Percentiles rank a stretch among this genome's conserved stretches.
Evolutionary conservation across 495 filamentous ascomycete species (phyloP).

Genomic region (Aspergillus incahuasiensis): DNA sequence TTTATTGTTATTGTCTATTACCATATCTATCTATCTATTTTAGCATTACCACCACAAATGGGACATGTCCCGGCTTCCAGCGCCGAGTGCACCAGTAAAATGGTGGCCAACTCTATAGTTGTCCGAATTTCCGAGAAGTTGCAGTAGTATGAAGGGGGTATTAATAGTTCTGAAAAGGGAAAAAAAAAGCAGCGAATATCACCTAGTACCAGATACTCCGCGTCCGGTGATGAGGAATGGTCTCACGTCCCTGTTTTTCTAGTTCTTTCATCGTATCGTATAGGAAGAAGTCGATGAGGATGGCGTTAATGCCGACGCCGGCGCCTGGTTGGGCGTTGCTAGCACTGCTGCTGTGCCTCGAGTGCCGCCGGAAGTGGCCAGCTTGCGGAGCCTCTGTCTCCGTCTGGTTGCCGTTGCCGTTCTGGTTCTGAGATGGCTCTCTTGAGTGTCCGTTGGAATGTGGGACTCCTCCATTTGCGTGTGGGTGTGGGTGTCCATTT

Average conservation of each 20-base stretch:
- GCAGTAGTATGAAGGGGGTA: constrained; percentile 4
- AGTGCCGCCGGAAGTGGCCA: constrained; percentile 13
- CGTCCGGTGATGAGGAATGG: constrained; percentile 85
- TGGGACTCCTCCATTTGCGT: neutral
- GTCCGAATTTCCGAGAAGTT: neutral
- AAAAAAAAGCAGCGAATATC: neutral
- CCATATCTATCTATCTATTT: constrained; percentile 2
- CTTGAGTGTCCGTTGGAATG: constrained; percentile 1
- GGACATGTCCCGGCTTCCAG: constrained; percentile 10
- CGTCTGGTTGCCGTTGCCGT: neutral
- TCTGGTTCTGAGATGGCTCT: neutral
- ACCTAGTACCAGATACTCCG: constrained; percentile 94
- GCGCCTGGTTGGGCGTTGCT: constrained; percentile 11
- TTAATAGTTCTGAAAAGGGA: neutral
- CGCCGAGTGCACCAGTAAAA: neutral
- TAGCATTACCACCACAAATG: neutral
- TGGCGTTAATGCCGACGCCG: constrained; percentile 63
- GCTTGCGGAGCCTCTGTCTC: constrained; percentile 3
- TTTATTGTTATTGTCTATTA: neutral
- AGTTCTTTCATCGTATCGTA: constrained; percentile 89
- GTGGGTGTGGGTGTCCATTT: neutral
- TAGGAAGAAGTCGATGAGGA: constrained; percentile 93
- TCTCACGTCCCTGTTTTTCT: constrained; percentile 55
- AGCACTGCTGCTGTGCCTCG: constrained; percentile 8
- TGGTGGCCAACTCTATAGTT: constrained; percentile 8